Evolutionary conservation across 2,329 filamentous ascomycete species (phyloP), one percentile per base, ranked within the genome.

Genomic region (Colletotrichum godetiae): DNA sequence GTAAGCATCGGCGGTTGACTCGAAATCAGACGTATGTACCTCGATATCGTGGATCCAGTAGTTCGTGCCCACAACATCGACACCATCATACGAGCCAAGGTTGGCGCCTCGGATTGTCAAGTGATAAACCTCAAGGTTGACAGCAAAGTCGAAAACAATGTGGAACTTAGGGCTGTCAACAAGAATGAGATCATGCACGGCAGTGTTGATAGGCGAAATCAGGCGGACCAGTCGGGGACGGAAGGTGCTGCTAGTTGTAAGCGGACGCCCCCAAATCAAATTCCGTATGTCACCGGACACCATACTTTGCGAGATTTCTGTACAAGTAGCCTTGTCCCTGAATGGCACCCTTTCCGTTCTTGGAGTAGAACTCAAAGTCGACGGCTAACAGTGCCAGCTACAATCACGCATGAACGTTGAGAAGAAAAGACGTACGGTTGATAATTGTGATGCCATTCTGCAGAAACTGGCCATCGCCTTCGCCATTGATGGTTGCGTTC

Each of bases 401-500:
- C 6, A 10, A 4, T 49, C 42, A n/a, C 19, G 7, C 15, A 10
- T 1, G 42, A n/a, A 27, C 2, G 27, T 27, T 27, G 42, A 5
- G 19, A 19, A 49, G 42, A 49, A n/a, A 6, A 49, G 19, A 49
- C 42, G 42, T 49, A 49, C 42, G 42, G n/a, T 58, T 56, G 52
- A 46, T 24, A 15, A n/a, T 35, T 55, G 53, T 59, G 58, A 60
- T 37, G 5, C 58, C 58, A 24, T 60, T 60, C 29, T 60, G 58
- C 58, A 37, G 22, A n/a, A 60, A 60, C n/a, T 35, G 58, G 12
- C 58, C 58, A 22, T 60, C 58, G n/a, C 58, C 58, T 60, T 60
- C 58, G 58, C 31, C 58, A 12, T 37, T 60, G 58, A 60, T 60
- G 31, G 58, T 60, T 11, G 58, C 58, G 58, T 60, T 60, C 58